phyloP scores from a whole-genome alignment of 345 rosid genomes.

The Eucalyptus fibrosa region DNA sequence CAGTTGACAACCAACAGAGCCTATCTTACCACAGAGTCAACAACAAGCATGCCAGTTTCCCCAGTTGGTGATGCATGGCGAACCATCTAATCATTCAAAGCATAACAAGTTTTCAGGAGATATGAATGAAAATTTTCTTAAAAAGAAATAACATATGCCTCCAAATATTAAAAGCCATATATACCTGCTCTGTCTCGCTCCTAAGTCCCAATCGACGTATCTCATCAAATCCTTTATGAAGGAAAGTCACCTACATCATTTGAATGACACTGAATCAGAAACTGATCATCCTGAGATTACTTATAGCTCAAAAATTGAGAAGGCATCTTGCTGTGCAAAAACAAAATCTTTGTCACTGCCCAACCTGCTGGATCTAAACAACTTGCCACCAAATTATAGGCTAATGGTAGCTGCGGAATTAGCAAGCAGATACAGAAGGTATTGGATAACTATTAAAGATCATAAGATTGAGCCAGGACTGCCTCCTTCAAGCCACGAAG shows the following conservation, averaged over 20 bases:
- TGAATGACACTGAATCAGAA: neutral
- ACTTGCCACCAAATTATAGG: neutral
- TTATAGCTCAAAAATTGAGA: neutral
- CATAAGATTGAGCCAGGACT: neutral
- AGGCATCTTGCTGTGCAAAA: neutral
- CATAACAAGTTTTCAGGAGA: neutral
- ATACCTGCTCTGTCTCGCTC: slow-evolving; percentile 85
- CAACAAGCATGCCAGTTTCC: slow-evolving; percentile 98
- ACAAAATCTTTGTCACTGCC: neutral
- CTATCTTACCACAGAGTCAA: slow-evolving; percentile 70
- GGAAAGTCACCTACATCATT: slow-evolving; percentile 48
- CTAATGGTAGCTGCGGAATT: neutral
- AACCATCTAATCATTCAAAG: slow-evolving; percentile 38
- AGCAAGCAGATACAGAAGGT: neutral
- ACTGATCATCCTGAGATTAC: neutral
- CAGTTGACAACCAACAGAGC: neutral
- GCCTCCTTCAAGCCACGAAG: neutral
- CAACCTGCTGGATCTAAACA: neutral
- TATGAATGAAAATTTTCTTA: neutral
- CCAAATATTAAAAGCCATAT: neutral
- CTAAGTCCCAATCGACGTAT: slow-evolving; percentile 89
- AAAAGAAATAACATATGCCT: neutral
- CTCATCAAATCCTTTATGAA: slow-evolving; percentile 97
- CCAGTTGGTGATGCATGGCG: slow-evolving; percentile 65
- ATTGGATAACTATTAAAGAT: neutral